Percentiles rank a stretch among this genome's conserved stretches.
These are phyloP conservation scores for Solanum chmielewskii DNA, from an alignment of 257 asterid species.

Conservation along the genomic window DNA sequence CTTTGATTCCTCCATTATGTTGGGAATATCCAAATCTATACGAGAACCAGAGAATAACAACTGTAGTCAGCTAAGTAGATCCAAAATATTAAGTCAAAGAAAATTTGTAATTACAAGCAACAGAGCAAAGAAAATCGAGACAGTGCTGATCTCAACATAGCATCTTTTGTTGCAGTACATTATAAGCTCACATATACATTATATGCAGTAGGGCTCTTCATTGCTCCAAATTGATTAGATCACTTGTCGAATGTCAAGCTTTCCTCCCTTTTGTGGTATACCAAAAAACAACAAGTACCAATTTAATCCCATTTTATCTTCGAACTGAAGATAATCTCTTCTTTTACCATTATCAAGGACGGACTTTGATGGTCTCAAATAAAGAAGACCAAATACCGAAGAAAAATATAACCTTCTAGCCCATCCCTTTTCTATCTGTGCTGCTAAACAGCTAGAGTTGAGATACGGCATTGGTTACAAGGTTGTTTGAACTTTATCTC, in stretches of 20 bases:
- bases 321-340: neutral
- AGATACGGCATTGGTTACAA: neutral
- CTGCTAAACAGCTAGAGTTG: neutral
- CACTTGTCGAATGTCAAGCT: neutral
- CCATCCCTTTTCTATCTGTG: neutral
- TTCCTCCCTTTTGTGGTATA: neutral
- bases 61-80: neutral
- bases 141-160: neutral
- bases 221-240: neutral
- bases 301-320: neutral
- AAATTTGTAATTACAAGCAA: neutral
- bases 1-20: conserved; percentile 67
- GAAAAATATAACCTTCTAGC: neutral
- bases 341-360: neutral
- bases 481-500: neutral
- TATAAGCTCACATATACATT: neutral
- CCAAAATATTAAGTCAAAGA: neutral
- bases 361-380: neutral
- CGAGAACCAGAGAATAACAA: conserved; percentile 8
- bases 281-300: neutral
- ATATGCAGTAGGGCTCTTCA: neutral
- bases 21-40: conserved; percentile 68
- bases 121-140: neutral
- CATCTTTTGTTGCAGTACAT: neutral
- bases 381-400: neutral